A percentile compares a stretch with the other conserved stretches of the same genome.
These are phyloP conservation scores for Alisma plantagoaquatica DNA, from an alignment of 106 monocot genomes.

Conservation along the genomic window DNA sequence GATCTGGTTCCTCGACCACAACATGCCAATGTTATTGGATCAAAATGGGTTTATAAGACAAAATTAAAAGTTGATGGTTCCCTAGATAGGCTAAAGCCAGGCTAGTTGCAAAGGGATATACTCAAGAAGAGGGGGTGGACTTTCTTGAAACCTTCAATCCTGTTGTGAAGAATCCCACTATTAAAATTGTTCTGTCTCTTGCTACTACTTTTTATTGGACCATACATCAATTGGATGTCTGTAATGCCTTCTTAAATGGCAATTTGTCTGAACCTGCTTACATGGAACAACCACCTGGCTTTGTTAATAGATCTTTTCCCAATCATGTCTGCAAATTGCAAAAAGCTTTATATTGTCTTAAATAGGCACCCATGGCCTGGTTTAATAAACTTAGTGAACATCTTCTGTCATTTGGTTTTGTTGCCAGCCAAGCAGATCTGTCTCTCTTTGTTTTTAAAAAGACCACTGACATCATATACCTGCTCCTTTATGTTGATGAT, in stretches of 20 bases:
- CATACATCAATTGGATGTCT: background rate
- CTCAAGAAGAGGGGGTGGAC: too few relatives aligned
- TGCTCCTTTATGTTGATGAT: background rate
- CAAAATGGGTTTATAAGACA: too few relatives aligned
- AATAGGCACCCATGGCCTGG: background rate
- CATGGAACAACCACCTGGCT: background rate
- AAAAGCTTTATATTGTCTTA: background rate
- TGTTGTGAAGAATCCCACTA: too few relatives aligned
- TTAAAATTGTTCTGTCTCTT: too few relatives aligned
- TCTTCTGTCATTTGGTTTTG: background rate
- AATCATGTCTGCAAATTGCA: background rate
- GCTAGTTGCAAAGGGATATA: too few relatives aligned
- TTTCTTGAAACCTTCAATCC: too few relatives aligned
- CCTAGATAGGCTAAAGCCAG: too few relatives aligned
- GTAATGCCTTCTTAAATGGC: background rate
- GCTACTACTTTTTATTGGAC: too few relatives aligned
- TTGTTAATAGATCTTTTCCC: background rate
- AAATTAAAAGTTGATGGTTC: too few relatives aligned
- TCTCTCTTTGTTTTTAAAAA: background rate
- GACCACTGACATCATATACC: background rate
- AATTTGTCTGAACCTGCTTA: background rate
- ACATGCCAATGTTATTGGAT: too few relatives aligned
- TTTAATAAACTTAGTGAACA: background rate
- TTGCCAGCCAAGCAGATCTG: background rate
- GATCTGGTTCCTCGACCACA: too few relatives aligned